phyloP scores from a whole-genome alignment of 2,329 filamentous ascomycete genomes.

The Aureobasidium sp. region DNA sequence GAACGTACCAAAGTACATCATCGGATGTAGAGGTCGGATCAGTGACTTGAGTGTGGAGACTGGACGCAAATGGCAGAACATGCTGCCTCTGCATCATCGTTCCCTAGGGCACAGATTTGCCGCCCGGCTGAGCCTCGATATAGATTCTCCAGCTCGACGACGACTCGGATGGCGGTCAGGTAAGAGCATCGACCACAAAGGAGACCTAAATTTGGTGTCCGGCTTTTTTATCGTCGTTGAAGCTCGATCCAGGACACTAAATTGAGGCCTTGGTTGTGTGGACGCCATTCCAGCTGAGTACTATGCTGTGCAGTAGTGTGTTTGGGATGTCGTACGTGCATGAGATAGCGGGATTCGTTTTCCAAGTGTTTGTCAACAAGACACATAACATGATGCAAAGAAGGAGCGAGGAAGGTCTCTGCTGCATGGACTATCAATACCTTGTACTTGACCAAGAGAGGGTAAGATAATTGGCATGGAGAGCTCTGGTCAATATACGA shows the following conservation, averaged over 20 bases:
- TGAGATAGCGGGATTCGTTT: neutral
- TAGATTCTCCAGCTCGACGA: neutral
- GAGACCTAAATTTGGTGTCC: neutral
- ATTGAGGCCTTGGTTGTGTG: neutral
- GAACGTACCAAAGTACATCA: neutral
- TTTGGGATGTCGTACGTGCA: conserved; percentile 6
- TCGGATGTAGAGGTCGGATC: neutral
- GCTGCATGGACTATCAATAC: neutral
- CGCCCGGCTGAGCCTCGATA: neutral
- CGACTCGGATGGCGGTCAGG: neutral
- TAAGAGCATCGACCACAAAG: neutral
- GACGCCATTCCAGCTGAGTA: neutral
- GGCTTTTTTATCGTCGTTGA: neutral
- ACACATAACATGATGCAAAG: neutral
- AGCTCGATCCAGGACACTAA: neutral
- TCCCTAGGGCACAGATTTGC: neutral
- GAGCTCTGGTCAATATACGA: neutral
- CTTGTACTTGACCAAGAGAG: neutral
- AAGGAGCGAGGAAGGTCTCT: neutral
- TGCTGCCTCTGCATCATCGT: neutral
- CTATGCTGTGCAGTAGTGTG: conserved; percentile 9
- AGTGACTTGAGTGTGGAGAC: neutral
- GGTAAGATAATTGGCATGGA: neutral
- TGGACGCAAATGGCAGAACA: no score
- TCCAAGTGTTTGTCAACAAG: neutral